Evolutionary conservation across 2,329 filamentous ascomycete genomes (phyloP).

Genomic region (Ambrosiella xylebori): DNA sequence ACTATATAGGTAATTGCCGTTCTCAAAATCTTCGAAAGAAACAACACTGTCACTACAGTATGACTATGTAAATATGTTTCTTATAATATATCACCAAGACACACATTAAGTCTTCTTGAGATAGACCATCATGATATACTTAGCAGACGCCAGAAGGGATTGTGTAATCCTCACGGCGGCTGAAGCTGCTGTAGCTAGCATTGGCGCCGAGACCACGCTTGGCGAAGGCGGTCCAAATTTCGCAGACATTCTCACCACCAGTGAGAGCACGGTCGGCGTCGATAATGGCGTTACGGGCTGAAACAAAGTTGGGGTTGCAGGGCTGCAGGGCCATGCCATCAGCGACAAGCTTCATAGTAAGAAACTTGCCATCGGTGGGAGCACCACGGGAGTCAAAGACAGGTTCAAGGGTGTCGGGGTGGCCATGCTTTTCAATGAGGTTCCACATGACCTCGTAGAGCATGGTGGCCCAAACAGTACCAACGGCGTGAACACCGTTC

Average conservation of each 20-base stretch:
- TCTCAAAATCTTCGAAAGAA: not conserved
- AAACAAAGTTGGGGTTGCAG: constrained; percentile 36
- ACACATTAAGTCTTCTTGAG: too few species aligned
- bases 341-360: constrained; percentile 34
- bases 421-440: constrained; percentile 37
- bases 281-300: constrained; percentile 36
- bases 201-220: constrained; percentile 35
- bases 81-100: too few species aligned
- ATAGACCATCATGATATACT: not conserved
- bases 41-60: not conserved
- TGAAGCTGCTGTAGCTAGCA: constrained; percentile 19
- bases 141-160: constrained; percentile 17
- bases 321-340: constrained; percentile 38
- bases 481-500: constrained; percentile 28
- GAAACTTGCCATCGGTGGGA: constrained; percentile 34
- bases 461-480: constrained; percentile 33
- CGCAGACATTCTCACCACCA: constrained; percentile 31
- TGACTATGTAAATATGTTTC: not conserved
- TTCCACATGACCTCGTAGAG: constrained; percentile 42
- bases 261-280: constrained; percentile 37
- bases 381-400: constrained; percentile 26
- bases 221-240: constrained; percentile 37
- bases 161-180: constrained; percentile 20
- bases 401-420: constrained; percentile 27
- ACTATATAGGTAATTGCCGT: not conserved